Percentiles rank a stretch among this genome's conserved stretches.
Conservation (phyloP, 768 basidiomycete genomes). For the Suillus discolor region DNA sequence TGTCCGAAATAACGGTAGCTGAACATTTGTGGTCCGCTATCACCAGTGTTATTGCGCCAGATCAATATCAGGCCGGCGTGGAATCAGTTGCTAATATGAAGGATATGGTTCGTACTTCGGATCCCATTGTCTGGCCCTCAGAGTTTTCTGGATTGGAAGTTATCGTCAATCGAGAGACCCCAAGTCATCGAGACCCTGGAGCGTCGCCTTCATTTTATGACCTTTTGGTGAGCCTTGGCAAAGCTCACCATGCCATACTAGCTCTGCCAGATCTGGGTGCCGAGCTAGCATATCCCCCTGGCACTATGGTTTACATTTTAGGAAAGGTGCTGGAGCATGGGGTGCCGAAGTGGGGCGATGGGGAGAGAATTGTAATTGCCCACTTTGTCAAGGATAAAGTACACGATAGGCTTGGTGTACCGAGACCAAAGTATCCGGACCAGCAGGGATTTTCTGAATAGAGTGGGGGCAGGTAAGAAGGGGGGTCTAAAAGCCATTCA, state of each 20-base stretch:
- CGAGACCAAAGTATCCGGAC: too few relatives aligned
- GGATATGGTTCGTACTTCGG: not conserved
- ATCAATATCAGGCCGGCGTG: not conserved
- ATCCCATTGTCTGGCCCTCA: conserved; percentile 4
- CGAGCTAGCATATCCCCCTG: not conserved
- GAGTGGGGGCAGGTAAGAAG: too few relatives aligned
- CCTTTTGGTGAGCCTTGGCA: conserved; percentile 4
- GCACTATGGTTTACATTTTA: not conserved
- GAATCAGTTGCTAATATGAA: not conserved
- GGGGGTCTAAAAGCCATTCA: too few relatives aligned
- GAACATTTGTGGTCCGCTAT: not conserved
- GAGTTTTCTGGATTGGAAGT: conserved; percentile 6
- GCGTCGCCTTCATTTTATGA: not conserved
- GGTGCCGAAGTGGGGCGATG: not conserved
- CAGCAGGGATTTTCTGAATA: too few relatives aligned
- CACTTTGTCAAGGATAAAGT: conserved; percentile 5
- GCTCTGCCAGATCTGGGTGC: not conserved
- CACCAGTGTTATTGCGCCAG: not conserved
- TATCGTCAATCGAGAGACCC: conserved; percentile 8
- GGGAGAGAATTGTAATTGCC: not conserved
- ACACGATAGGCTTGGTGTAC: not conserved
- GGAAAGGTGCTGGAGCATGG: not conserved
- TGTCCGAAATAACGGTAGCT: not conserved
- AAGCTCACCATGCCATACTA: not conserved
- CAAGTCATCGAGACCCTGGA: not conserved